Percentiles rank a stretch among this genome's conserved stretches.
These are phyloP conservation scores for Balakata baccata DNA, from an alignment of 345 rosid species.

Conservation along the genomic window DNA sequence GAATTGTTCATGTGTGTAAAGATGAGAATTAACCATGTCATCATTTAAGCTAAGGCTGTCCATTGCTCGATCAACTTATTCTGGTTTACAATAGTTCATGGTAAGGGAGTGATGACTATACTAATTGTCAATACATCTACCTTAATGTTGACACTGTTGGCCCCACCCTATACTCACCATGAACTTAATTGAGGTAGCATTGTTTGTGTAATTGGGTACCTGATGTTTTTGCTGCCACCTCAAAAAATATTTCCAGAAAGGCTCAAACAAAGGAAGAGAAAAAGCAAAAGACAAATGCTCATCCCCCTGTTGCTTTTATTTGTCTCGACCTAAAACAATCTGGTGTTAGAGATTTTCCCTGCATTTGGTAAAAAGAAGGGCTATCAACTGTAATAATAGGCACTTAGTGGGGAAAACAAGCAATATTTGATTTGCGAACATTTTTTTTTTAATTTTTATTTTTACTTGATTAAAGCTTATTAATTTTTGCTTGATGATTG, in stretches of 20 bases:
- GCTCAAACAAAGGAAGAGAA: too few relatives aligned
- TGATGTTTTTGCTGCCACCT: not conserved
- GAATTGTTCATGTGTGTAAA: not conserved
- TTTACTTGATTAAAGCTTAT: conserved; percentile 6
- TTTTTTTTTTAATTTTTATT: not conserved
- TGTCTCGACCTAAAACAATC: too few relatives aligned
- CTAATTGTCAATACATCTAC: not conserved
- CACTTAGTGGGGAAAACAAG: not conserved
- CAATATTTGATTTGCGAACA: not conserved
- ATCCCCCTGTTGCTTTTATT: too few relatives aligned
- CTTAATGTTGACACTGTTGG: not conserved
- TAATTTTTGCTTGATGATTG: conserved; percentile 9
- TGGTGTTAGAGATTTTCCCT: not conserved
- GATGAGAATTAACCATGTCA: not conserved
- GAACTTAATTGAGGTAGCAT: not conserved
- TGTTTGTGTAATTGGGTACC: not conserved
- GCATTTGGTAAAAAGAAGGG: too few relatives aligned
- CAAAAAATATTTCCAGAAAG: not conserved
- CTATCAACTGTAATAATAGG: not conserved
- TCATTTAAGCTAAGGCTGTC: not conserved
- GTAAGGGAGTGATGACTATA: not conserved
- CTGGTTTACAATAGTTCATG: too few relatives aligned
- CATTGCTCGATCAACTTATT: not conserved
- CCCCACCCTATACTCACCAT: not conserved
- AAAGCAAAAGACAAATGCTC: too few relatives aligned